Conservation (phyloP, 2,329 filamentous ascomycete genomes). For the Salinomyces thailandicus region DNA sequence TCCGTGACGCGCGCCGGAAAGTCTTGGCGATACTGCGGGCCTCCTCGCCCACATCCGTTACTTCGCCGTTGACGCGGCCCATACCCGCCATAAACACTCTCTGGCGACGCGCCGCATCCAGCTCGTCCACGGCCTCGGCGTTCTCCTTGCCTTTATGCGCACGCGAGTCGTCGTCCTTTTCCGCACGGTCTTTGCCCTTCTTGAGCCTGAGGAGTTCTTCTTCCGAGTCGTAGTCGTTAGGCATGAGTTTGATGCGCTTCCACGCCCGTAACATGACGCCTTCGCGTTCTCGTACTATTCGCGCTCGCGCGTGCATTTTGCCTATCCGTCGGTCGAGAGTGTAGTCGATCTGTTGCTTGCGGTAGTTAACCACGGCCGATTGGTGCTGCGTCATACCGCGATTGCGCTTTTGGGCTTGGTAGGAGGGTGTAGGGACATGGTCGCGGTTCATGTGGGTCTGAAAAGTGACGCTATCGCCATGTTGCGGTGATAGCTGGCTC, state of each 20-base stretch:
- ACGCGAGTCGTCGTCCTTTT: conserved; percentile 30
- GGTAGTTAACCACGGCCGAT: conserved; percentile 67
- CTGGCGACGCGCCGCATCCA: conserved; percentile 15
- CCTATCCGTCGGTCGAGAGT: conserved; percentile 67
- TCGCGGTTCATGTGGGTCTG: conserved; percentile 14
- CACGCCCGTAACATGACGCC: conserved; percentile 58
- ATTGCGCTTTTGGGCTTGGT: conserved; percentile 42
- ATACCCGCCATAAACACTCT: conserved; percentile 39
- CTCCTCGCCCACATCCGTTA: conserved; percentile 70
- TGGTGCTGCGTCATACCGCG: conserved; percentile 73
- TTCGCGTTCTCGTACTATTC: conserved; percentile 52
- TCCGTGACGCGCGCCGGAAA: conserved; percentile 51
- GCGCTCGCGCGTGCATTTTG: conserved; percentile 52
- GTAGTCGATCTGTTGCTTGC: conserved; percentile 69
- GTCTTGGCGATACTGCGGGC: conserved; percentile 55
- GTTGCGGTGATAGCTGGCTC: conserved; percentile 4
- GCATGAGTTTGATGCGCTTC: conserved; percentile 47
- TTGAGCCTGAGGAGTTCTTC: conserved; percentile 24
- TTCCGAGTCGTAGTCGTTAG: conserved; percentile 39
- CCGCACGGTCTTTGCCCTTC: conserved; percentile 17
- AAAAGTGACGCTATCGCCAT: conserved; percentile 14
- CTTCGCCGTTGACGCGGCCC: conserved; percentile 48
- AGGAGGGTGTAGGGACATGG: conserved; percentile 25
- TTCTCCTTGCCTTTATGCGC: conserved; percentile 21
- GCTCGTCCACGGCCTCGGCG: conserved; percentile 13